Base-by-base conservation (phyloP, 352 stramenopile species). In the Hyaloperonospora brassicae region DNA sequence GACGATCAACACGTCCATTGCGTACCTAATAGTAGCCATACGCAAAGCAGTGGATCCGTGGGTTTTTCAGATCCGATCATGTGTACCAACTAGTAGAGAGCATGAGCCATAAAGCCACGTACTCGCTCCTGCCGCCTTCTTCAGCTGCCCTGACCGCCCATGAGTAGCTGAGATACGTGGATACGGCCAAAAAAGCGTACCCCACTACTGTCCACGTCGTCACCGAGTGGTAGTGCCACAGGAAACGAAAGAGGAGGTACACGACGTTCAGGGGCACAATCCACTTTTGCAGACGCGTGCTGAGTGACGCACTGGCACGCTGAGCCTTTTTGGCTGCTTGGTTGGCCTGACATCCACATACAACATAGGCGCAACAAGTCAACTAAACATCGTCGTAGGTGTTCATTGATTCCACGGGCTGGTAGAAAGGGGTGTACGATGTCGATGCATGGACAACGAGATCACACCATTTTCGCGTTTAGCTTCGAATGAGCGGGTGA, bases 261-360 rank as follows among this genome's bases (percentile, higher is more conserved):
- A 92, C 48, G 21, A 86, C 84, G 52, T 92, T 89, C 40, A 90
- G 87, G 12, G 81, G 72, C 27, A 88, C 38, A 55, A 94, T 94
- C 70, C 72, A 89, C 58, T 81, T 67, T 63, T 89, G 75, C 47
- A 94, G 73, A 9, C 71, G 72, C 21, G 74, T 64, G 47, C 80
- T 88, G 49, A 94, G 73, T 50, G 75, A 83, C 17, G 70, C 68
- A 46, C 81, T 84, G 45, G 77, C 64, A 39, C 70, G 68, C 54
- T 91, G 72, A 24, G 84, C 84, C 62, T 92, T 94, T 68, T 94
- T 94, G 13, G 79, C 79, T 38, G 84, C 76, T 52, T 94, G 84
- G 38, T 91, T 91, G 34, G 84, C 84, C 84, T 93, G 51, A 24
- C n/a, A 59, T 5, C 24, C 4, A 45, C 17, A 45, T 7, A 45